Base-by-base conservation (phyloP, 2,329 filamentous ascomycete genomes). In the Neonectria punicea region DNA sequence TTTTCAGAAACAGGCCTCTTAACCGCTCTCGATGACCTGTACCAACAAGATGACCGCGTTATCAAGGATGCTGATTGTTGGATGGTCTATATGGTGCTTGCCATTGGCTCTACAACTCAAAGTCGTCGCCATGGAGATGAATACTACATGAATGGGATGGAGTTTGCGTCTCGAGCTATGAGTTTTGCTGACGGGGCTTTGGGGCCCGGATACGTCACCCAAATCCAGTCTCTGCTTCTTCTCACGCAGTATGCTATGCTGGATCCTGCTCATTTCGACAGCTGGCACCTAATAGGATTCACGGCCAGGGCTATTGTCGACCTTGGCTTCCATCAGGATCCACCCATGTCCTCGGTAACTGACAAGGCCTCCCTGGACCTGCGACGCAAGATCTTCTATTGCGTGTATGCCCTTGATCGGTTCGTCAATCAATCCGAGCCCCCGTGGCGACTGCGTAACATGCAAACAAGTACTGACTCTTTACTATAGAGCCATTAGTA, bases 261-360 rank as follows among this genome's bases (percentile, higher is more conserved):
- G 54, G 94, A 98, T 73, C 94, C 95, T 2, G 88, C 90, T 46
- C 93, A 97, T 75, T 98, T 97, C 74, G 94, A 97, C 74, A 93
- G 92, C 73, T 98, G 96, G 94, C 94, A 96, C 69, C 81, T 98
- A 67, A 92, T 98, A 61, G 96, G 95, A 7, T 94, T 96, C 76
- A 94, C 95, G 7, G 93, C 93, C 44, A 89, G 95, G 63, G 93
- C 94, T 6, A 90, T 95, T 75, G 87, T 98, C 22, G 96, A 99
- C 80, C 82, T 98, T 32, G 96, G 96, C 8, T 90, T 97, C 63
- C 96, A 98, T 78, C 95, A 98, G 80, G 95, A 98, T 71, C 93
- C 94, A 3, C 91, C 92, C 1, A 85, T 87, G 61, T 90, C 91
- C 67, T 86, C 91, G 16, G 81, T 89, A 30, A 86, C 90, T 11